Evolutionary conservation across 345 rosid species (phyloP), one percentile per base, ranked within the genome.

Genomic region (Draba incana): DNA sequence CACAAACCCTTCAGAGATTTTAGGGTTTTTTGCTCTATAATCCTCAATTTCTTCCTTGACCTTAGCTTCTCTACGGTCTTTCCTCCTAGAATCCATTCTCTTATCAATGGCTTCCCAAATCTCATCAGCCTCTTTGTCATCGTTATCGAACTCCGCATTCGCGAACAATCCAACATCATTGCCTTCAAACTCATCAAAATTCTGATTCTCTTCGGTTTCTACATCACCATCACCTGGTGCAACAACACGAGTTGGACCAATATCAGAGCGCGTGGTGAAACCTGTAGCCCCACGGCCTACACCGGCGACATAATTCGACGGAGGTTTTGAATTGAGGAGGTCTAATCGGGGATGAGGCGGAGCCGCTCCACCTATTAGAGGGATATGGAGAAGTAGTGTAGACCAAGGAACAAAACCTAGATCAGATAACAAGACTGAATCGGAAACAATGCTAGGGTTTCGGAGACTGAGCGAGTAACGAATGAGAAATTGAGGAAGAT

Each of bases 101-200:
- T 86, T 69, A 57, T 93, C 96, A 24, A 93, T 85, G 6, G 85
- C 86, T 49, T 90, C 97, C 97, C 97, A 93, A 13, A 93, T 88
- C 1, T 89, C 94, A 81, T 93, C 97, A 2, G 98, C 98, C 68
- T 93, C 97, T 75, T 81, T 88, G 41, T 90, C 98, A 56, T 93
- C 97, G 51, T 93, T 96, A 68, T 93, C 97, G 7, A 88, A 88
- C 83, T 93, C 97, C 0, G 94, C 85, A 1, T 87, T 85, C 7
- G 97, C 91, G 45, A 93, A 93, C 78, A 93, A 80, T 12, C 97
- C 98, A 6, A 86, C 94, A 58, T 93, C 98, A 20, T 93, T 90
- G 2, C 98, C 97, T 77, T 90, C 97, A 75, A 93, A 93, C 57
- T 93, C 98, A 62, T 90, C 98, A 12, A 90, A 93, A 83, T 86